Evolutionary conservation across 2,329 filamentous ascomycete genomes (phyloP), one percentile per base, ranked within the genome.

Genomic region (Fusarium sp.): DNA sequence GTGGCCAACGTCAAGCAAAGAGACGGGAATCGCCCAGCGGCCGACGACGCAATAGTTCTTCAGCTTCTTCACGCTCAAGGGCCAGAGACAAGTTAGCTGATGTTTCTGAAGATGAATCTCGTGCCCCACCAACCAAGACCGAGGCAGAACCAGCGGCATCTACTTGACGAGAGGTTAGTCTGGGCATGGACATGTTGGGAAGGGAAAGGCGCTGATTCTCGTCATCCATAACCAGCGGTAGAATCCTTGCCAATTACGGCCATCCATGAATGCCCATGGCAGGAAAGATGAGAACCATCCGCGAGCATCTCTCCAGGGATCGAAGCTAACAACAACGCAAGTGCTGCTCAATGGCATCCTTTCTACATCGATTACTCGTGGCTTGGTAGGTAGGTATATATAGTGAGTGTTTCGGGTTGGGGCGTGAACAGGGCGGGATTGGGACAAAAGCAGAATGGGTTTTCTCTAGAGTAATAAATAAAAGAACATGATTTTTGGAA

Each of bases 51-150:
- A 88, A 85, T 79, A 84, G 84, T 73, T 89, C 88, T 73, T 87
- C 87, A 72, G 84, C 84, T 79, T 87, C 88, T 79, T 86, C 86
- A 81, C 82, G 83, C 79, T 84, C 86, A 81, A 85, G 84, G 80
- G 80, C 81, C 79, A 86, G 83, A 84, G 81, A 85, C 82, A 88
- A 84, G 82, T 86, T 85, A 80, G 88, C 87, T 90, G 89, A 91
- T 89, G 82, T 82, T 87, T 86, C 73, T 73, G 77, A 82, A 81
- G 81, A 80, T 78, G 77, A 78, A 70, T 57, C 74, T 64, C 70
- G 67, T 72, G 74, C 71, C 29, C 66, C 75, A 10, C 62, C 69
- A 45, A 42, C 58, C 58, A 79, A 77, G 37, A 42, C 73, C 45
- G 67, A 73, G 58, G 50, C 35, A 54, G 72, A 73, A 56, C 56